Evolutionary conservation across 1,284 basidiomycete genomes (phyloP).

Genomic region (Vanrija humicola): DNA sequence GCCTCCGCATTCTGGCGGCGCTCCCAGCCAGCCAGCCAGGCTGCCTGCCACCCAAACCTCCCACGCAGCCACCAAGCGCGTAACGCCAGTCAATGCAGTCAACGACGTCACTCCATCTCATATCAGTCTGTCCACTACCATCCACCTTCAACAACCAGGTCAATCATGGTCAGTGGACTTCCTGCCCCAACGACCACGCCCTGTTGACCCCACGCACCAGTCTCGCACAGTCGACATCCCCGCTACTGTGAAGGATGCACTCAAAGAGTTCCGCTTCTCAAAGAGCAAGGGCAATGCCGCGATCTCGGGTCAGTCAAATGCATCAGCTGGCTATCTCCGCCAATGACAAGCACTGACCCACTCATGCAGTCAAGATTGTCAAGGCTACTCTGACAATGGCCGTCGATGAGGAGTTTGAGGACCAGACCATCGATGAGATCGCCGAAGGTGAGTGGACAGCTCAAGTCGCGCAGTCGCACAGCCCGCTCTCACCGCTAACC

Average conservation of each 20-base stretch:
- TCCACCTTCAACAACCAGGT: neutral
- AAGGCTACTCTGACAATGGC: slow-evolving; percentile 72
- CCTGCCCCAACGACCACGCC: neutral
- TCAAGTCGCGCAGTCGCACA: no score
- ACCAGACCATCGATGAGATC: slow-evolving; percentile 72
- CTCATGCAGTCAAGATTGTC: slow-evolving; percentile 68
- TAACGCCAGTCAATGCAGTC: no score
- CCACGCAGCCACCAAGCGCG: no score
- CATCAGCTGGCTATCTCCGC: no score
- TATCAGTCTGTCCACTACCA: no score
- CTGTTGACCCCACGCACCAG: slow-evolving; percentile 39
- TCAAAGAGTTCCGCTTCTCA: slow-evolving; percentile 78
- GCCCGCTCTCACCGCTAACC: neutral
- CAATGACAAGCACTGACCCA: neutral
- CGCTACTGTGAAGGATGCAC: slow-evolving; percentile 64
- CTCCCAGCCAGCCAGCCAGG: no score
- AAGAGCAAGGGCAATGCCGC: slow-evolving; percentile 66
- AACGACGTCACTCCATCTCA: no score
- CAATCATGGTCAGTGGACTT: neutral
- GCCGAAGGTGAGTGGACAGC: slow-evolving; percentile 61
- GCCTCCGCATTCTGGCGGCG: no score
- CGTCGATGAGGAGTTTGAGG: slow-evolving; percentile 71
- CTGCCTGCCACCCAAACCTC: no score
- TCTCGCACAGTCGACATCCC: slow-evolving; percentile 79
- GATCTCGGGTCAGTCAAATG: slow-evolving; percentile 53